Evolutionary conservation across 768 basidiomycete species (phyloP), one percentile per base, ranked within the genome.

Genomic region (Kwoniella dejecticola): DNA sequence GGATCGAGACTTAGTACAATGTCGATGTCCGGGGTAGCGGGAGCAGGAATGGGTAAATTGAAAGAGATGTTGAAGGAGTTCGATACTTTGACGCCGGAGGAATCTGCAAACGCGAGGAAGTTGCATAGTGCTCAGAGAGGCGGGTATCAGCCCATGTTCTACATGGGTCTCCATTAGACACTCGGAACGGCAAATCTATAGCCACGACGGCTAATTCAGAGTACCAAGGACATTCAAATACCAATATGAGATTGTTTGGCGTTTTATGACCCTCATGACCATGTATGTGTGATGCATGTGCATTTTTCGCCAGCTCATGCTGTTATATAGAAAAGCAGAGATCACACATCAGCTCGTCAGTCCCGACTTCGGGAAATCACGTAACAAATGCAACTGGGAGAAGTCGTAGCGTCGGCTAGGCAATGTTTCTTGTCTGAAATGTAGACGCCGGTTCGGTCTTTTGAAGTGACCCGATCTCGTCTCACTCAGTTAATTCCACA

Each of bases 41-140:
- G 74, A 6, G 66, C 62, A 3, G 77, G 77, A 12, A 77, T 78
- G 74, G 68, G 68, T 12, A 73, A 73, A 46, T 57, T 78, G 6
- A 71, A 69, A 41, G 74, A 72, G 21, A 59, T 78, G 67, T 61
- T 78, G 41, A 77, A 77, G 64, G 77, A 75, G 46, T 69, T 78
- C 26, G 77, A 78, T 41, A 55, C 57, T 12, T 17, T 62, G 15
- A 44, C 49, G 7, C 63, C 68, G 11, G 68, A 70, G 38, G 70
- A 71, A 33, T 44, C 54, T 46, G 48, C 61, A 4, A 36, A 23
- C 15, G 44, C 52, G 17, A 53, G 36, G 27, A 54, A 52, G 23
- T 12, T 8, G 21, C 31, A 40, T 7, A 40, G 15, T 26, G 42
- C 33, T 7, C 40, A 44, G 1, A 54, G 45, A 11, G 21, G 15